Evolutionary conservation across 176 grass and related monocot species (phyloP).

Genomic region (Juncus effusus): DNA sequence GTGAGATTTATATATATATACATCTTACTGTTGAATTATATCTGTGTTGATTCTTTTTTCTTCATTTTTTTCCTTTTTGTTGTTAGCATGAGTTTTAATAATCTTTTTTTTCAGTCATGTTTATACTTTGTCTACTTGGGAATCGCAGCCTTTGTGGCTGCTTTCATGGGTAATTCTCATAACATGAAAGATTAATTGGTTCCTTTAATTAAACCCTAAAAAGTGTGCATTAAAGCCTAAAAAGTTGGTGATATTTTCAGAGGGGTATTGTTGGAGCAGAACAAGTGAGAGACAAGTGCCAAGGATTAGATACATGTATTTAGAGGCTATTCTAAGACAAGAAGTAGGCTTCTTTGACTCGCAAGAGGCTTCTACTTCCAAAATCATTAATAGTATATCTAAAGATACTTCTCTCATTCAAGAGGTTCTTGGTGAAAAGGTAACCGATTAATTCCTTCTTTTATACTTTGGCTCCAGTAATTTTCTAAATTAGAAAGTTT

Average conservation of each 20-base stretch:
- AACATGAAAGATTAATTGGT: not conserved
- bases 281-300: constrained; percentile 50
- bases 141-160: constrained; percentile 56
- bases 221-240: no score
- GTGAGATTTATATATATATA: not conserved
- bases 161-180: constrained; percentile 60
- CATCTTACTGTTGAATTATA: not conserved
- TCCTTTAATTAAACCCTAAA: not conserved
- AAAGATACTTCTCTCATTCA: constrained; percentile 31
- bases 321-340: constrained; percentile 30
- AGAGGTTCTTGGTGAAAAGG: constrained; percentile 32
- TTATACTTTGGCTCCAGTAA: no score
- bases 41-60: not conserved
- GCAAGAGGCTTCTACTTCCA: constrained; percentile 7
- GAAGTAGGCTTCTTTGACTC: constrained; percentile 31
- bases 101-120: constrained; percentile 44
- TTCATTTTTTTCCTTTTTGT: not conserved
- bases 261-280: constrained; percentile 91
- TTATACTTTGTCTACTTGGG: constrained; percentile 74
- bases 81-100: not conserved
- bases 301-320: constrained; percentile 23
- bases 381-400: constrained; percentile 33
- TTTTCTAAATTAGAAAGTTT: no score
- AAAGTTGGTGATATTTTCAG: constrained; percentile 26
- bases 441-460: constrained; percentile 4